phyloP scores from a whole-genome alignment of 2,329 filamentous ascomycete species.

The Thelonectria rubi region DNA sequence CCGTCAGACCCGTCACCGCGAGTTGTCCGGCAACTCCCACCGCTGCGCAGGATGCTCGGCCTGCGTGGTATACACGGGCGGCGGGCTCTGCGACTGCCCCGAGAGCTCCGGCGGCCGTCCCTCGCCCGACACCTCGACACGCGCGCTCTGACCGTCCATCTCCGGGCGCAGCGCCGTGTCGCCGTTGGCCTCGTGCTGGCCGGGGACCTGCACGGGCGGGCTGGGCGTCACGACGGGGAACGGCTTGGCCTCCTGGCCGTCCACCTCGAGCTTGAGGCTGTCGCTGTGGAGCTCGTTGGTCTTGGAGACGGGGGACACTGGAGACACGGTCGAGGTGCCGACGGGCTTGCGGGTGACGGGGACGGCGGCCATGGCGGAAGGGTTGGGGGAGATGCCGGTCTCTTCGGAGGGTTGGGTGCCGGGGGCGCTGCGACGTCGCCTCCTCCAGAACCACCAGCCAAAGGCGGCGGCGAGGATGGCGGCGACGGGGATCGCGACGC shows the following conservation, averaged over 20 bases:
- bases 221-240: conserved; percentile 31
- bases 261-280: conserved; percentile 28
- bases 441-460: conserved; percentile 29
- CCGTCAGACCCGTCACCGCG: conserved; percentile 7
- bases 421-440: conserved; percentile 23
- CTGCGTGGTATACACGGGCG: conserved; percentile 22
- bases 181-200: conserved; percentile 37
- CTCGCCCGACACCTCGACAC: conserved; percentile 33
- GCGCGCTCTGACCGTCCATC: conserved; percentile 33
- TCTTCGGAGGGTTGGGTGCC: conserved; percentile 27
- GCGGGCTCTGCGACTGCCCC: conserved; percentile 25
- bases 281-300: conserved; percentile 33
- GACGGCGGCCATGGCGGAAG: conserved; percentile 22
- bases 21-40: conserved; percentile 39
- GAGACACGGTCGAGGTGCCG: conserved; percentile 28
- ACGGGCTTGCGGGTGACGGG: conserved; percentile 34
- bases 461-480: conserved; percentile 23
- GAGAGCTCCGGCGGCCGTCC: conserved; percentile 30
- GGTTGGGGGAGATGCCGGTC: conserved; percentile 9
- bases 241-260: conserved; percentile 26
- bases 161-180: conserved; percentile 31
- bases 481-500: conserved; percentile 30
- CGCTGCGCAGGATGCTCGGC: conserved; percentile 24
- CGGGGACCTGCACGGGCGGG: conserved; percentile 31
- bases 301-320: conserved; percentile 32